These are phyloP conservation scores for Aureobasidium leucospermi DNA, from an alignment of 2,329 filamentous ascomycete species.

Conservation along the genomic window DNA sequence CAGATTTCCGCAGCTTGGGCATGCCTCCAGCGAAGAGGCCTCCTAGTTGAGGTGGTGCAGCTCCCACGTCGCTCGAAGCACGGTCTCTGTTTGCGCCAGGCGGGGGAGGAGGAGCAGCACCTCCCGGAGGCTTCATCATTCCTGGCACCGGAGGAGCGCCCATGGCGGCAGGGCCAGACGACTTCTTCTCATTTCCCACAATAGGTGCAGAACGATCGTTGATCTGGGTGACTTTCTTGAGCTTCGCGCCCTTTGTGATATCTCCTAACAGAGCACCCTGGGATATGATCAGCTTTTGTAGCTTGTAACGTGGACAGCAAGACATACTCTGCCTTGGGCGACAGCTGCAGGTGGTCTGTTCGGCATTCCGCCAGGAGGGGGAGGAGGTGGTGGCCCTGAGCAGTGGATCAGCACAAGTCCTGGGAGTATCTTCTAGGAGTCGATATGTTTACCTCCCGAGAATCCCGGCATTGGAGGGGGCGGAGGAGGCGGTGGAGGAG, in stretches of 20 bases:
- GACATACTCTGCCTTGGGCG: constrained; percentile 56
- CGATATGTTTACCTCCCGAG: constrained; percentile 39
- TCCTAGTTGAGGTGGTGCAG: constrained; percentile 69
- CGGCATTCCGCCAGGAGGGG: constrained; percentile 50
- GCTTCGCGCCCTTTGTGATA: constrained; percentile 69
- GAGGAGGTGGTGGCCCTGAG: constrained; percentile 50
- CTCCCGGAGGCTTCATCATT: constrained; percentile 50
- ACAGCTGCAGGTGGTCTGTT: constrained; percentile 49
- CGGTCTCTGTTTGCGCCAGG: constrained; percentile 54
- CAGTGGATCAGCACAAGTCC: not conserved
- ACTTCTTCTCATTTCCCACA: constrained; percentile 51
- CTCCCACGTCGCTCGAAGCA: constrained; percentile 74
- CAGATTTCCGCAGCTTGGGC: constrained; percentile 85
- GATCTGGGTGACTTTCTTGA: constrained; percentile 75
- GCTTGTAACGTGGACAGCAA: not conserved
- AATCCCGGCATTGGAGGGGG: constrained; percentile 49
- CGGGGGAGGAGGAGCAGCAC: constrained; percentile 62
- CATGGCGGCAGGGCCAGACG: constrained; percentile 56
- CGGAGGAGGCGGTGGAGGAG: constrained; percentile 62
- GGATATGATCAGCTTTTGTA: not conserved
- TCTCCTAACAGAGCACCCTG: constrained; percentile 83
- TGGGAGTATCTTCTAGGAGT: not conserved
- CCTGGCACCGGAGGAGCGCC: constrained; percentile 77
- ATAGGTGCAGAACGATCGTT: constrained; percentile 86
- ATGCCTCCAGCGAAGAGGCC: constrained; percentile 91